Evolutionary conservation across 352 stramenopile species (phyloP), one percentile per base, ranked within the genome.

Genomic region (Pythium vanterpoolii): DNA sequence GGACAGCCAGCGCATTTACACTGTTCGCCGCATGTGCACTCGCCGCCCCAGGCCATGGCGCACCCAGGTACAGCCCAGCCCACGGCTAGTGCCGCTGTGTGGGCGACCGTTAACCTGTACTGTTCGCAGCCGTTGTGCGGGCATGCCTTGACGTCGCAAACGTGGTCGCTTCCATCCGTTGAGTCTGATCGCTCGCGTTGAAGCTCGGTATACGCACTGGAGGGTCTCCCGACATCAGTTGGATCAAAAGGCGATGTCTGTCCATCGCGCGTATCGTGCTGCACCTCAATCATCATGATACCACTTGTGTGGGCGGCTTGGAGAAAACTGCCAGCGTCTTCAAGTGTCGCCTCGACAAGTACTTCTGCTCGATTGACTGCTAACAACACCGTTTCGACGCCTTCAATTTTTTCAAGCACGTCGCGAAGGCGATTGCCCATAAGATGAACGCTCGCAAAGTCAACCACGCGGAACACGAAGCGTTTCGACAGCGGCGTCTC

Each of bases 1-100:
- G 84, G 83, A 64, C 85, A 95, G 14, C 85, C 85, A 19, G 62
- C 69, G 57, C 83, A 95, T 46, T 89, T 87, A 56, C 85, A 95
- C 31, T 67, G 72, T 59, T 92, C 83, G 8, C 81, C 85, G 19
- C 85, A 94, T 0, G 77, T 93, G 54, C 85, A 94, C 50, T 94
- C 83, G 42, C 79, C 77, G 6, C 85, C 85, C 66, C 68, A 84
- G 1, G 74, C 72, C 85, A 95, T 95, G 4, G 76, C 85, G 45
- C 85, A 95, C 0, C 85, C 85, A 40, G 85, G 80, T 5, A 95
- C 79, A 6, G 76, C 66, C 85, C 85, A 95, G 3, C 85, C 85
- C 30, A 93, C 68, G 28, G 85, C 85, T 5, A 93, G 61, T 5
- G 85, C 85, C 8, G 85, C 85, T 3, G 83, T 88, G 51, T 95